These are phyloP conservation scores for Cordyceps militaris DNA, from an alignment of 2,329 filamentous ascomycete genomes.

Conservation along the genomic window DNA sequence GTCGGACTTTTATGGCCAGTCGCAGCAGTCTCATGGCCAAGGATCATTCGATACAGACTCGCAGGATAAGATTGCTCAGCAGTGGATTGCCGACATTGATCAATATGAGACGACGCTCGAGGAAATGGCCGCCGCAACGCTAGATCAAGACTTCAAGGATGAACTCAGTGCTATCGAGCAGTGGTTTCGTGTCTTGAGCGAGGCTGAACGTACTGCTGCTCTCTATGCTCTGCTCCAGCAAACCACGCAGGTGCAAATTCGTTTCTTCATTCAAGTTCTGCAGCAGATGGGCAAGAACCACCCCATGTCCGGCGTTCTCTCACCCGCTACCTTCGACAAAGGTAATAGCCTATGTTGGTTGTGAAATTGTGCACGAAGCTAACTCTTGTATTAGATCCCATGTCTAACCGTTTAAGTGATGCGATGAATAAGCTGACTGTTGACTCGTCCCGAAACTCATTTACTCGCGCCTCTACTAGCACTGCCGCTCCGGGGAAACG, in stretches of 20 bases:
- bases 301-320: constrained; percentile 91
- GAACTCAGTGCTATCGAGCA: constrained; percentile 98
- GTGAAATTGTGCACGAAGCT: constrained; percentile 16
- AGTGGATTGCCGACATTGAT: constrained; percentile 98
- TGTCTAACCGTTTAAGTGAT: constrained; percentile 93
- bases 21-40: constrained; percentile 60
- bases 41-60: constrained; percentile 67
- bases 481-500: constrained; percentile 71
- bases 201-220: constrained; percentile 91
- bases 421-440: constrained; percentile 94
- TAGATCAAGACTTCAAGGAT: constrained; percentile 99
- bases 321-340: constrained; percentile 94
- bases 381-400: constrained; percentile 62
- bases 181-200: constrained; percentile 96
- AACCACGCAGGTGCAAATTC: constrained; percentile 96
- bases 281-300: constrained; percentile 99
- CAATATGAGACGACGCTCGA: constrained; percentile 98
- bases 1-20: constrained; percentile 86
- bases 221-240: constrained; percentile 94
- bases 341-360: constrained; percentile 43
- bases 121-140: constrained; percentile 97
- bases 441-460: constrained; percentile 78
- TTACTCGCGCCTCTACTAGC: constrained; percentile 71
- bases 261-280: constrained; percentile 97
- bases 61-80: constrained; percentile 88